Evolutionary conservation across 345 rosid species (phyloP).

Genomic region (Combretum micranthum): DNA sequence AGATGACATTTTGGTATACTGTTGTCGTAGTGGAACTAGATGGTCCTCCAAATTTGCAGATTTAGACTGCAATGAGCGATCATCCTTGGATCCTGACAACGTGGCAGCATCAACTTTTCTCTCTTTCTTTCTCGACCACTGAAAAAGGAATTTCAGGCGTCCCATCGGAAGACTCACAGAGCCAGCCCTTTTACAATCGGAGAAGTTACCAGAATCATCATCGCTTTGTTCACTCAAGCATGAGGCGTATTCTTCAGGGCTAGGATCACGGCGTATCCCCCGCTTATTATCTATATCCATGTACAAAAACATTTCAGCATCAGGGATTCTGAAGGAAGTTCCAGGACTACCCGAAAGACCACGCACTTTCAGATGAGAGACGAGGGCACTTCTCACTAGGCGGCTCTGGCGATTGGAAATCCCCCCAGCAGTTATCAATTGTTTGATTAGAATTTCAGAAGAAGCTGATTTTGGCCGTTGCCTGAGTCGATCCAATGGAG

Average conservation of each 20-base stretch:
- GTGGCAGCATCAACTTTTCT: slow-evolving; percentile 8
- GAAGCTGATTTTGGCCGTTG: slow-evolving; percentile 56
- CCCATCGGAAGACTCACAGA: slow-evolving; percentile 34
- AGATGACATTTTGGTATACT: slow-evolving; percentile 38
- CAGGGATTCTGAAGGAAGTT: slow-evolving; percentile 71
- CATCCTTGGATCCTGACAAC: slow-evolving; percentile 17
- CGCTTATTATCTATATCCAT: slow-evolving; percentile 35
- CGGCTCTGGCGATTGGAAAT: slow-evolving; percentile 36
- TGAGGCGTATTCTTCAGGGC: slow-evolving; percentile 28
- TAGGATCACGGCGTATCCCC: slow-evolving; percentile 22
- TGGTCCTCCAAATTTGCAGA: slow-evolving; percentile 15
- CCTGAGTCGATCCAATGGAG: slow-evolving; percentile 74
- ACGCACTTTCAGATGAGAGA: slow-evolving; percentile 46
- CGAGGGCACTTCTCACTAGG: slow-evolving; percentile 27
- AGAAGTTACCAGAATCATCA: slow-evolving; percentile 12
- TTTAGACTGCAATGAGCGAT: slow-evolving; percentile 15
- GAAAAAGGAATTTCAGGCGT: slow-evolving; percentile 60
- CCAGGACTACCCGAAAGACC: slow-evolving; percentile 74
- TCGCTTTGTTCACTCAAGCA: slow-evolving; percentile 44
- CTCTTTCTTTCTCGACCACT: slow-evolving; percentile 54
- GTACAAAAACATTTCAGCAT: slow-evolving; percentile 77
- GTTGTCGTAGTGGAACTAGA: slow-evolving; percentile 65
- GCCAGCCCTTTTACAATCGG: slow-evolving; percentile 15
- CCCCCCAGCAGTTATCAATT: slow-evolving; percentile 77
- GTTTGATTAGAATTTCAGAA: slow-evolving; percentile 72